Evolutionary conservation across 108 stramenopile genomes (phyloP).

Genomic region (Cylindrotheca closterium): DNA sequence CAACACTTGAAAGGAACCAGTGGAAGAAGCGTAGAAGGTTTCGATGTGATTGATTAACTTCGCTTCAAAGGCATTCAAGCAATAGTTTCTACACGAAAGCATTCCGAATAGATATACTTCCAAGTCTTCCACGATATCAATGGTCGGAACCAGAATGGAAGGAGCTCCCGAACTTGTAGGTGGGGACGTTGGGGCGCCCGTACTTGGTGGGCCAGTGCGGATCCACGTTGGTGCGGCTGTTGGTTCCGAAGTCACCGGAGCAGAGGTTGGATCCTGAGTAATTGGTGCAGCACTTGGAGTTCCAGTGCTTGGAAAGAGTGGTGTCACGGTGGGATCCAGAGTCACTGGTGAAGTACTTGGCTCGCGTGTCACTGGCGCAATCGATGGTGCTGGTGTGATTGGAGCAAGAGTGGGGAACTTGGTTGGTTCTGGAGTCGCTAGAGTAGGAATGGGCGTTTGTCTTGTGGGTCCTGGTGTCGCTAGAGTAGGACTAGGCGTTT

Average conservation of each 20-base stretch:
- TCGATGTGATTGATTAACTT: not conserved
- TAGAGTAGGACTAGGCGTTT: not conserved
- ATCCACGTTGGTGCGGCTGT: not conserved
- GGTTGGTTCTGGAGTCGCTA: not conserved
- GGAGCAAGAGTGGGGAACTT: not conserved
- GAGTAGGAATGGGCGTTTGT: not conserved
- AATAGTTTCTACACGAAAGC: not conserved
- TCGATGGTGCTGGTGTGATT: not conserved
- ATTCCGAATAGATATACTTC: not conserved
- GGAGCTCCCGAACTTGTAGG: too few relatives aligned
- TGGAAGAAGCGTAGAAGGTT: too few relatives aligned
- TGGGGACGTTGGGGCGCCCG: too few relatives aligned
- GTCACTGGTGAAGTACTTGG: not conserved
- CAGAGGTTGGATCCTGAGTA: not conserved
- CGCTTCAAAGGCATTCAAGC: not conserved
- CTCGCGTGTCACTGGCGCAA: conserved; percentile 1
- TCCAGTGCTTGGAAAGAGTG: not conserved
- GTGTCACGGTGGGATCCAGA: not conserved
- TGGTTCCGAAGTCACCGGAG: not conserved
- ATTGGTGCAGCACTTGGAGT: not conserved
- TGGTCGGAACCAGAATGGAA: too few relatives aligned
- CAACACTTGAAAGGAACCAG: not conserved
- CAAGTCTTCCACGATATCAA: too few relatives aligned
- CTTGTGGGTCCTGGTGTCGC: not conserved
- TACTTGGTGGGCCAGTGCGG: too few relatives aligned